These are phyloP conservation scores for Aspergillus panamensis DNA, from an alignment of 495 filamentous ascomycete genomes.

Conservation along the genomic window DNA sequence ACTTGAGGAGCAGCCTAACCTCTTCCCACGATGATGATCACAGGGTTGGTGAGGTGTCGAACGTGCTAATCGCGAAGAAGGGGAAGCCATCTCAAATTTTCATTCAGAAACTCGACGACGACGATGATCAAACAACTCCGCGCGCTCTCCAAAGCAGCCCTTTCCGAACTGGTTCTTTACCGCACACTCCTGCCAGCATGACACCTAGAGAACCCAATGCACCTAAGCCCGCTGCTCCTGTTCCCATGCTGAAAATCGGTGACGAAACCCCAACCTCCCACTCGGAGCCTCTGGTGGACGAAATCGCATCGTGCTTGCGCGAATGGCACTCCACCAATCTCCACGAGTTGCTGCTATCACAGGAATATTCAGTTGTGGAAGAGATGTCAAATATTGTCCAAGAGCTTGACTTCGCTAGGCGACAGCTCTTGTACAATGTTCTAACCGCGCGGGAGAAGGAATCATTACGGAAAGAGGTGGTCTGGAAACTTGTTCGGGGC, in stretches of 20 bases:
- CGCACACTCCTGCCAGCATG: constrained; percentile 34
- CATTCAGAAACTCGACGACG: constrained; percentile 42
- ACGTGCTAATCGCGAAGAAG: constrained; percentile 42
- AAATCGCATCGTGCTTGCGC: constrained; percentile 90
- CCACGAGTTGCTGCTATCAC: constrained; percentile 82
- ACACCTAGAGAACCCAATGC: constrained; percentile 50
- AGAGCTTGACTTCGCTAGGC: constrained; percentile 73
- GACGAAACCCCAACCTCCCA: constrained; percentile 89
- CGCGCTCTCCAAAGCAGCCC: constrained; percentile 27
- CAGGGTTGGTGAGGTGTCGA: constrained; percentile 31
- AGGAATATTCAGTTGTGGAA: constrained; percentile 76
- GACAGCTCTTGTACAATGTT: constrained; percentile 90
- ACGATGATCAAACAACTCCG: constrained; percentile 30
- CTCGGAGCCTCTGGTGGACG: constrained; percentile 90
- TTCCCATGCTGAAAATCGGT: constrained; percentile 95
- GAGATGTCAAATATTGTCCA: constrained; percentile 75
- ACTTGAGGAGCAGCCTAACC: constrained; percentile 29
- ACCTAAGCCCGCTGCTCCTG: constrained; percentile 82
- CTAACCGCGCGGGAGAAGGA: constrained; percentile 80
- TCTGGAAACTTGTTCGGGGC: constrained; percentile 90
- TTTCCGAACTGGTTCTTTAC: constrained; percentile 29
- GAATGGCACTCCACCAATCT: constrained; percentile 98
- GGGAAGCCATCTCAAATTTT: constrained; percentile 42
- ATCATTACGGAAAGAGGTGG: constrained; percentile 72
- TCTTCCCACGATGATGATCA: constrained; percentile 31